Evolutionary conservation across 768 basidiomycete genomes (phyloP).

Genomic region (Vararia minispora): DNA sequence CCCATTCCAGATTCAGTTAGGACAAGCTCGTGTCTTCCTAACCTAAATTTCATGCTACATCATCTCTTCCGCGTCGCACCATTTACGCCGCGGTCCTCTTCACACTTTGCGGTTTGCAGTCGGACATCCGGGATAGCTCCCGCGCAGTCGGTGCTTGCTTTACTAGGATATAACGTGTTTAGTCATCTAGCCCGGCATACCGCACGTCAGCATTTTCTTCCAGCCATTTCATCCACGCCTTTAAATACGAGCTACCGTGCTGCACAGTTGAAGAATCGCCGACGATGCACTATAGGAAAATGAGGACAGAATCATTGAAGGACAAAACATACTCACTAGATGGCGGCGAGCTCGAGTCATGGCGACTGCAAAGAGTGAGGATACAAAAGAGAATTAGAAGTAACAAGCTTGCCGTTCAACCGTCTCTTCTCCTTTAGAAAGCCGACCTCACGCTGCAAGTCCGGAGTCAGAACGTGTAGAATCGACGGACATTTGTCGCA

Average conservation of each 20-base stretch:
- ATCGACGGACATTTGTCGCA: constrained; percentile 17
- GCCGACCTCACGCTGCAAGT: constrained; percentile 69
- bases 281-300: constrained; percentile 60
- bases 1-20: no score
- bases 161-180: neutral
- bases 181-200: constrained; percentile 54
- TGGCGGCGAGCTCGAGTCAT: constrained; percentile 90
- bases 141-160: no score
- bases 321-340: constrained; percentile 43
- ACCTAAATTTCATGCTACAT: no score
- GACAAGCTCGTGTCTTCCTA: no score
- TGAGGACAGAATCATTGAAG: neutral
- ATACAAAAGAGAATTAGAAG: constrained; percentile 1
- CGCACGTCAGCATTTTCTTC: constrained; percentile 86
- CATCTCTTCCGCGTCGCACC: no score
- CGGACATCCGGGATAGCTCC: no score
- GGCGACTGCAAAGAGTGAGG: constrained; percentile 41
- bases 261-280: constrained; percentile 89
- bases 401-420: constrained; percentile 58
- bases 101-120: no score
- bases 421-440: constrained; percentile 90
- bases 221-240: constrained; percentile 85
- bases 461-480: constrained; percentile 4
- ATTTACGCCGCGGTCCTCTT: no score
- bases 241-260: constrained; percentile 76